Conservation (phyloP, 352 stramenopile species). For the Phytophthora ohioensis region DNA sequence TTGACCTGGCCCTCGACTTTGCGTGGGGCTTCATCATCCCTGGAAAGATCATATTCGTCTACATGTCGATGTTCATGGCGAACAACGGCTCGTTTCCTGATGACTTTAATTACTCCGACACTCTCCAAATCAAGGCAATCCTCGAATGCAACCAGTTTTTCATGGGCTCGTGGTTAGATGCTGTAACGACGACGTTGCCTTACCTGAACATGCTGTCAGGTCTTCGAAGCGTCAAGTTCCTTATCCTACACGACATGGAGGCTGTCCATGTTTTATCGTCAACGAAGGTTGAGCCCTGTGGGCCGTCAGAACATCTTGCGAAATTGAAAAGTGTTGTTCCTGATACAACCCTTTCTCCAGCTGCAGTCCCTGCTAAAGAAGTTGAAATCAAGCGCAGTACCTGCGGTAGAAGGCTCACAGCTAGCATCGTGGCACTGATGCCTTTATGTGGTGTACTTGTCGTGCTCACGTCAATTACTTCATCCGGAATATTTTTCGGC, state of each 20-base stretch:
- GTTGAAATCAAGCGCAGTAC: slow-evolving; percentile 16
- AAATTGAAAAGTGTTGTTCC: not conserved
- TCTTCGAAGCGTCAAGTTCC: slow-evolving; percentile 39
- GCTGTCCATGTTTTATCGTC: slow-evolving; percentile 10
- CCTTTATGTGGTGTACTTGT: slow-evolving; percentile 40
- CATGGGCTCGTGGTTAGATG: slow-evolving; percentile 41
- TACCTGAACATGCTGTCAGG: slow-evolving; percentile 49
- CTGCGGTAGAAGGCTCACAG: slow-evolving; percentile 8
- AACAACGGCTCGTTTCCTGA: slow-evolving; percentile 32
- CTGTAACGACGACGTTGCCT: slow-evolving; percentile 40
- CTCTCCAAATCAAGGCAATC: slow-evolving; percentile 36
- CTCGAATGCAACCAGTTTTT: slow-evolving; percentile 53
- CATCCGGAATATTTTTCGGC: slow-evolving; percentile 40
- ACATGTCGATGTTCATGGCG: slow-evolving; percentile 35
- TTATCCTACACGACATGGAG: slow-evolving; percentile 43
- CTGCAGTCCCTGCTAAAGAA: not conserved
- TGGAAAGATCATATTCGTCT: slow-evolving; percentile 45
- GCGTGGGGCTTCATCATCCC: slow-evolving; percentile 41
- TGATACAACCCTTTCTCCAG: not conserved
- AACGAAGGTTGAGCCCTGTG: slow-evolving; percentile 8
- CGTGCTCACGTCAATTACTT: slow-evolving; percentile 41
- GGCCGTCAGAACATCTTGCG: not conserved
- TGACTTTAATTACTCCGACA: slow-evolving; percentile 43
- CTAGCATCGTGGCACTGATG: slow-evolving; percentile 27
- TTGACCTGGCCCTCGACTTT: slow-evolving; percentile 45